Conservation (phyloP, 2,329 filamentous ascomycete species). For the Colletotrichum zoysiae region DNA sequence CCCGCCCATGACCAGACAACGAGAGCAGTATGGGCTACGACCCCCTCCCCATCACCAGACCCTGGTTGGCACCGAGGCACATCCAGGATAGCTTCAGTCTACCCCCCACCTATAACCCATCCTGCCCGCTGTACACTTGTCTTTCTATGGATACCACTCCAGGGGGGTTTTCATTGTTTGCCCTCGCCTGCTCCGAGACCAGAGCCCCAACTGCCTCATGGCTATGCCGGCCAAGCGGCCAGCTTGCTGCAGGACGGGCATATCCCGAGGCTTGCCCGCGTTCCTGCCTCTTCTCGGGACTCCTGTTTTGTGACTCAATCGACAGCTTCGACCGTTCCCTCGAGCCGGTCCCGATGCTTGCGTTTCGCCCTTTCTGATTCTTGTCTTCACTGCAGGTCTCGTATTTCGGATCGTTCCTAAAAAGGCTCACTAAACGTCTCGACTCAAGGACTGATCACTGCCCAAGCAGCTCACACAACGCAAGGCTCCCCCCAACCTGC, state of each 20-base stretch:
- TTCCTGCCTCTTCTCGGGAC: conserved; percentile 19
- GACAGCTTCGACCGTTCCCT: conserved; percentile 22
- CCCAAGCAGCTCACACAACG: conserved; percentile 27
- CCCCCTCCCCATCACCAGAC: conserved; percentile 18
- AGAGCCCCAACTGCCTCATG: conserved; percentile 20
- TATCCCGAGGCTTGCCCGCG: background rate
- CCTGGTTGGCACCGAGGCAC: conserved; percentile 32
- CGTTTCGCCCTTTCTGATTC: background rate
- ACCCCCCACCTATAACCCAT: conserved; percentile 30
- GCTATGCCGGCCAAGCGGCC: conserved; percentile 30
- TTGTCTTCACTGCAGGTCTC: background rate
- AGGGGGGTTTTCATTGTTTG: conserved; percentile 22
- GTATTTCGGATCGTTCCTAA: background rate
- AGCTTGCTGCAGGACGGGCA: conserved; percentile 9
- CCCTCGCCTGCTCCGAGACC: conserved; percentile 14
- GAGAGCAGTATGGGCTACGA: conserved; percentile 9
- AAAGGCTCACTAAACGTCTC: background rate
- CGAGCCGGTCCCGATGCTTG: conserved; percentile 1
- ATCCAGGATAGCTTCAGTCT: conserved; percentile 38
- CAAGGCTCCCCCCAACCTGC: conserved; percentile 29
- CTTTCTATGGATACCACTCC: conserved; percentile 24
- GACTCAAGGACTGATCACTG: conserved; percentile 8
- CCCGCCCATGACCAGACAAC: conserved; percentile 17
- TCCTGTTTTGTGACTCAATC: conserved; percentile 30
- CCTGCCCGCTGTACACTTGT: conserved; percentile 7